Evolutionary conservation across 2,329 filamentous ascomycete genomes (phyloP).

Genomic region (Alternaria alternata): DNA sequence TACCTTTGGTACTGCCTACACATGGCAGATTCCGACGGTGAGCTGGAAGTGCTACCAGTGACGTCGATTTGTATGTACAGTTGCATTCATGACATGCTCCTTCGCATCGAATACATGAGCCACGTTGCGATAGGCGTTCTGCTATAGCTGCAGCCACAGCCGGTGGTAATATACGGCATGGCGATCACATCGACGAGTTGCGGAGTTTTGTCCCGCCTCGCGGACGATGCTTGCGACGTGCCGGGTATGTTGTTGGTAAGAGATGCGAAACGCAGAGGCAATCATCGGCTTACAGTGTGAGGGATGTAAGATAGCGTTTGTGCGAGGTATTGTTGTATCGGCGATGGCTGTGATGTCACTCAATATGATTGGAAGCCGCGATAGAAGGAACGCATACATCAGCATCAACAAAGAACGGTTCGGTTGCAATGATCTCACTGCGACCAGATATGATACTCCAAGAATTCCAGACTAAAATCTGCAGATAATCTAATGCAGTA

Average conservation of each 20-base stretch:
- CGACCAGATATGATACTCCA: background rate
- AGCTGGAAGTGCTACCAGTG: background rate
- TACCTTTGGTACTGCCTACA: background rate
- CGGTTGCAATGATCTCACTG: background rate
- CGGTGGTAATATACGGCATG: background rate
- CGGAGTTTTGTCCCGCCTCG: background rate
- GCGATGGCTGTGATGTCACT: slow-evolving; percentile 3
- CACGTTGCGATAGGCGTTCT: background rate
- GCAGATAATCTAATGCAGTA: background rate
- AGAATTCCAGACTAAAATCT: background rate
- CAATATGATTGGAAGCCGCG: background rate
- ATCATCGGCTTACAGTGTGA: background rate
- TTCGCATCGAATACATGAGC: background rate
- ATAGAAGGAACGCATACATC: background rate
- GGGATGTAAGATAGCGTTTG: background rate
- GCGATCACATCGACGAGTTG: background rate
- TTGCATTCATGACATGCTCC: background rate
- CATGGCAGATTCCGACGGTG: background rate
- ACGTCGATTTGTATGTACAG: background rate
- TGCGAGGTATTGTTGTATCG: background rate
- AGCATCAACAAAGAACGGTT: background rate
- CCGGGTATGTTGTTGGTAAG: background rate
- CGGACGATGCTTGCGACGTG: background rate
- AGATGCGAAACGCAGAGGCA: background rate
- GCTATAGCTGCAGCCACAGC: background rate